Base-by-base conservation (phyloP, 345 rosid genomes). In the Mangifera indica region DNA sequence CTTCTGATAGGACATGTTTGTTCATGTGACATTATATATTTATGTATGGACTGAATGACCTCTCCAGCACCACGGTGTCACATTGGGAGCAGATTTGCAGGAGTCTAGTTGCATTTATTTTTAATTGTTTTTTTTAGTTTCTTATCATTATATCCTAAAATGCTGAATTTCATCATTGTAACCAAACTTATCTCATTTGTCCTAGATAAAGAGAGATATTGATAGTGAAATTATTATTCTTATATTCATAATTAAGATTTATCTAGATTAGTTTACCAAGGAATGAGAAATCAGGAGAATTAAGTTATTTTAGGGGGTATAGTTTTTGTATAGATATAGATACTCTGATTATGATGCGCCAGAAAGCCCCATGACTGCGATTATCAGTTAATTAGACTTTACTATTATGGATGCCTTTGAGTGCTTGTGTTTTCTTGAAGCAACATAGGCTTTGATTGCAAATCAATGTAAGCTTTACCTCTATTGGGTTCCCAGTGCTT, bases 381-480 rank as follows among this genome's bases (percentile, higher is more conserved):
- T 49, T 34, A 49, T 24, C 42, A 49, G 25, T 25, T 66, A 18
- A 52, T 46, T 46, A 46, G 40, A 45, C 44, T 26, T 51, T 29
- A 56, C 21, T 21, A 15, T 8, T 18, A 51, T 29, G 24, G 24
- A 49, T 54, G 21, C 52, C 22, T 6, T 69, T 69, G 40, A 55
- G 61, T 57, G 37, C 44, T 42, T 45, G 13, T 53, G 53, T 21
- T 69, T 69, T 42, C 64, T 17, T 15, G 10, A 18, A 69, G 63
- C 44, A 44, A 56, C 24, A 10, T 55, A 3, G 2, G 21, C 66
- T 11, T 67, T 21, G 63, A 69, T 24, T 22, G 54, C 42, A 24
- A 56, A 69, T 57, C 24, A 57, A 57, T 56, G 22, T 20, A 24
- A 24, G 72, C 63, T 57, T 5, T 56, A 46, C 32, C 7, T 44